Base-by-base conservation (phyloP, 2,329 filamentous ascomycete genomes). In the Penicillium sp. region DNA sequence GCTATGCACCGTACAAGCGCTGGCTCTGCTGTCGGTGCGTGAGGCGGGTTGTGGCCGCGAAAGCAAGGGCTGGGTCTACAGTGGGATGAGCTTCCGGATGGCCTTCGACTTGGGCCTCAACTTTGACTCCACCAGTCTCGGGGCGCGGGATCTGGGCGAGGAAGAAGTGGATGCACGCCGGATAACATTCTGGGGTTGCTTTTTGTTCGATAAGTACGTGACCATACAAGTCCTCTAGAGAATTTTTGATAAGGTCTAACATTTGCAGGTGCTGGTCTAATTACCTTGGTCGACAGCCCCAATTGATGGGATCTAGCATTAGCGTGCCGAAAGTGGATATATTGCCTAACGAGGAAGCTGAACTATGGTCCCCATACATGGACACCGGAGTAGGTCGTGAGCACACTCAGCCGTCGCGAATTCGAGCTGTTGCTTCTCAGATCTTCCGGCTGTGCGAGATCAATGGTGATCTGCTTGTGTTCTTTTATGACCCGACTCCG, bases 41-140 rank as follows among this genome's bases (percentile, higher is more conserved):
- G 93, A 98, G 72, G 93, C 91, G 3, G 93, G 93, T 1, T 97
- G 91, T 66, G 91, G 88, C 0, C 80, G 91, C 37, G 93, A 97
- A 70, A 88, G 88, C 33, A 95, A 93, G 68, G 93, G 93, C 1
- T 98, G 93, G 93, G 89, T 96, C 3, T 97, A 97, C 68, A 95
- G 88, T 61, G 91, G 93, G 43, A 96, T 98, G 87, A 93, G 87
- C 62, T 97, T 98, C 66, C 84, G 93, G 39, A 97, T 98, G 91
- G 91, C 90, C 0, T 87, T 86, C 66, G 93, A 98, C 61, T 80
- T 98, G 55, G 93, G 93, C 0, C 75, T 98, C 46, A 95, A 96
- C 62, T 79, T 96, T 17, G 87, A 95, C 62, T 80, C 85, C 1
- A 80, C 81, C 17, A 82, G 81, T 8, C 77, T 88, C 51, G 77